phyloP scores from a whole-genome alignment of 75 land plant species.

The Pinus albicaulis region DNA sequence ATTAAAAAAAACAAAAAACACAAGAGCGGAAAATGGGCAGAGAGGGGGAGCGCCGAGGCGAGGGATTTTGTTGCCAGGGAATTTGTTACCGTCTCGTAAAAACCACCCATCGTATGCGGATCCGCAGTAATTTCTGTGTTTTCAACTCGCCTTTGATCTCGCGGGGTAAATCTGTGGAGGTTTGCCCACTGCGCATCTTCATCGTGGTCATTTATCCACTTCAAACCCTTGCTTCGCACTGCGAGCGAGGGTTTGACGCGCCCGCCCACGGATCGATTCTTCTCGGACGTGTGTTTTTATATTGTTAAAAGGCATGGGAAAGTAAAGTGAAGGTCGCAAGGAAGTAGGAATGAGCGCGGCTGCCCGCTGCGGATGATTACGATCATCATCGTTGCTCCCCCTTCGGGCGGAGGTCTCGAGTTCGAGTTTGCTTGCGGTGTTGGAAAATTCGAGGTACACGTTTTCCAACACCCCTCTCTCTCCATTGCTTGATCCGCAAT shows the following conservation, averaged over 20 bases:
- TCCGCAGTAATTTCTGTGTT: too few relatives aligned
- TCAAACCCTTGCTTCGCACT: conserved; percentile 9
- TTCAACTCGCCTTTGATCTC: too few relatives aligned
- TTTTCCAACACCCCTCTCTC: neutral
- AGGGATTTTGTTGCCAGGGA: too few relatives aligned
- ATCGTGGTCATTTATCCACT: conserved; percentile 10
- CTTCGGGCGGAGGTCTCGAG: neutral
- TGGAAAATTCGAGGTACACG: conserved; percentile 6
- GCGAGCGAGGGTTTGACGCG: conserved; percentile 11
- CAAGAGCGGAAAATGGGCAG: too few relatives aligned
- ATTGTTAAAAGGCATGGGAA: neutral
- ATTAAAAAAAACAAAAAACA: too few relatives aligned
- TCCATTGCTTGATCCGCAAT: conserved; percentile 37
- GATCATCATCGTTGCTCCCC: neutral
- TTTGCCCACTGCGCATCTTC: too few relatives aligned
- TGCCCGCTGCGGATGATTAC: neutral
- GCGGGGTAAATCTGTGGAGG: too few relatives aligned
- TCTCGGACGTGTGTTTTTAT: neutral
- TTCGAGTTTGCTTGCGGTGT: neutral
- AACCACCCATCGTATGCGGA: too few relatives aligned
- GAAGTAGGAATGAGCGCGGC: neutral
- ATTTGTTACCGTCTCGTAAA: too few relatives aligned
- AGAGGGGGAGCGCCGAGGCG: too few relatives aligned
- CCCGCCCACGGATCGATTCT: conserved; percentile 5
- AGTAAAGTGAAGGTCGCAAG: neutral